Base-by-base conservation (phyloP, 2,329 filamentous ascomycete species). In the Aspergillus terreus region DNA sequence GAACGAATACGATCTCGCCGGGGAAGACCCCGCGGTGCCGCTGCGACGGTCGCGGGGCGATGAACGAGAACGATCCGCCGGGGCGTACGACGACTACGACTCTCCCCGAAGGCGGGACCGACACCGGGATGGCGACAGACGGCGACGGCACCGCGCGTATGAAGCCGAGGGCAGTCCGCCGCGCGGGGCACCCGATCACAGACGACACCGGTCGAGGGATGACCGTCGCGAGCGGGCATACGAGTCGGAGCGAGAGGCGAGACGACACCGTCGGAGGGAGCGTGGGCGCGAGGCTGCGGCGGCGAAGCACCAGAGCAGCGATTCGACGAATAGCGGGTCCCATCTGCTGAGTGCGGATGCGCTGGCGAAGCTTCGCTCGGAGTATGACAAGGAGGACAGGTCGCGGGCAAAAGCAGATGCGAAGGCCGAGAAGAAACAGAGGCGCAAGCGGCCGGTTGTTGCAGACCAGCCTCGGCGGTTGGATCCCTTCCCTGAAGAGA, bases 291-390 rank as follows among this genome's bases (percentile, higher is more conserved):
- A 56, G 54, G 49, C 57, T 38, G 36, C 46, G 52, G 60, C 56
- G 57, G 62, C 57, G 53, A 76, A 72, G 60, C 71, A 69, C 64
- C 60, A 65, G 41, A 74, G 72, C 43, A 68, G 65, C 0, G 72
- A 73, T 30, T 76, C 73, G 14, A 68, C 71, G 5, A 73, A 70
- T 55, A 76, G 72, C 55, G 67, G 65, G 7, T 72, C 71, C 1
- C 68, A 72, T 53, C 53, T 76, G 12, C 61, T 83, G 63, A 68
- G 75, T 71, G 54, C 65, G 2, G 81, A 83, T 59, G 83, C 86
- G 4, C 70, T 92, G 45, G 85, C 84, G 11, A 82, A 84, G 62
- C 70, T 92, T 44, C 80, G 90, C 60, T 77, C 82, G 46, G 72
- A 81, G 49, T 85, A 88, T 68, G 76, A 79, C 23, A 79, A 82